Percentiles rank a stretch among this genome's conserved stretches.
Evolutionary conservation across 352 stramenopile genomes (phyloP).

Genomic region (Phytophthora idaei): DNA sequence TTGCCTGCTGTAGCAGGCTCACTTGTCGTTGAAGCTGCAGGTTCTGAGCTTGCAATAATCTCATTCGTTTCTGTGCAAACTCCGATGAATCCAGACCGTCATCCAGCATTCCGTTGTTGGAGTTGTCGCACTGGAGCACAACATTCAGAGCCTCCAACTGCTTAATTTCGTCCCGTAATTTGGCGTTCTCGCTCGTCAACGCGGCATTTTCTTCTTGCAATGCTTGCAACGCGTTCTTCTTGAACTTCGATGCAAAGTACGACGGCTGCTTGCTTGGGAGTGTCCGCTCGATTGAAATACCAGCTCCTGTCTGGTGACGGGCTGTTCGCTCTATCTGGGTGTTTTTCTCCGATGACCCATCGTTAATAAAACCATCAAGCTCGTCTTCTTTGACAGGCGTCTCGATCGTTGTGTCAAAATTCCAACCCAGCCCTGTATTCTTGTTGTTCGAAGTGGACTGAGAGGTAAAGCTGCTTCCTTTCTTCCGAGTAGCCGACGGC

Average conservation of each 20-base stretch:
- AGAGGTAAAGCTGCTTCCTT: background rate
- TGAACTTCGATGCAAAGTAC: conserved; percentile 44
- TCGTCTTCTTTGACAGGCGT: conserved; percentile 18
- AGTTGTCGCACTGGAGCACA: conserved; percentile 40
- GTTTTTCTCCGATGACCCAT: background rate
- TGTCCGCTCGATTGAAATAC: conserved; percentile 42
- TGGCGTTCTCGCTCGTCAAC: conserved; percentile 47
- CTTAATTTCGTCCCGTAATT: conserved; percentile 50
- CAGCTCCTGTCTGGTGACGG: conserved; percentile 18
- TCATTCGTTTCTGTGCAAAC: conserved; percentile 42
- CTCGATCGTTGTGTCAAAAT: conserved; percentile 41
- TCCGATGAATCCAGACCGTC: conserved; percentile 6
- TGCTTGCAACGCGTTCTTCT: conserved; percentile 45
- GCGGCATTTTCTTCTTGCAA: conserved; percentile 50
- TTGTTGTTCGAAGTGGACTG: conserved; percentile 4
- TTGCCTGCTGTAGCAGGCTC: conserved; percentile 45
- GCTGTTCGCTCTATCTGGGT: background rate
- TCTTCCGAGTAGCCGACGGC: background rate
- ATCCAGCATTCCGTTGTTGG: conserved; percentile 15
- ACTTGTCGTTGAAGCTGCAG: conserved; percentile 68
- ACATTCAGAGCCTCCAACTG: conserved; percentile 50
- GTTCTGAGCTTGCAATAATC: conserved; percentile 60
- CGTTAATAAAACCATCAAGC: background rate
- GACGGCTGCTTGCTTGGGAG: conserved; percentile 27
- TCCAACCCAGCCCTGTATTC: conserved; percentile 21